phyloP scores from a whole-genome alignment of 768 basidiomycete species.

The Mycena maculata region DNA sequence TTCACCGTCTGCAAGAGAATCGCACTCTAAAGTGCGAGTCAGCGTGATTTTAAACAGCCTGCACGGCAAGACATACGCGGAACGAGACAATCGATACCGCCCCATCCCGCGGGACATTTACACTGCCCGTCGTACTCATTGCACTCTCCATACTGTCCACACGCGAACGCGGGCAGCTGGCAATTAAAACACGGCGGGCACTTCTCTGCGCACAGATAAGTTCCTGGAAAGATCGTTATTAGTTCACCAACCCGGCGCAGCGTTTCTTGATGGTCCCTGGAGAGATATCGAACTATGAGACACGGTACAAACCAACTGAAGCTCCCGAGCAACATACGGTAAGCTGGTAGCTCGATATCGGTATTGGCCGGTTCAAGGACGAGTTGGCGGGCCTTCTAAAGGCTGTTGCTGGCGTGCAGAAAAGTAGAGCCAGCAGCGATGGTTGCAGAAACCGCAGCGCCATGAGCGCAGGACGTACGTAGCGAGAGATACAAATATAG shows the following conservation, averaged over 20 bases:
- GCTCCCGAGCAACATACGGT: conserved; percentile 13
- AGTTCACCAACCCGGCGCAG: conserved; percentile 24
- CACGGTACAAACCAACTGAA: background rate
- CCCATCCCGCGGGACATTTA: conserved; percentile 97
- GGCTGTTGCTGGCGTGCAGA: conserved; percentile 16
- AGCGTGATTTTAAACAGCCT: background rate
- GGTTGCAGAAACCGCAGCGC: conserved; percentile 21
- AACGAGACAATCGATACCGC: conserved; percentile 92
- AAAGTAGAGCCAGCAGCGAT: conserved; percentile 23
- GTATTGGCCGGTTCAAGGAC: conserved; percentile 20
- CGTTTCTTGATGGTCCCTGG: conserved; percentile 22
- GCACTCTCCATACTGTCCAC: conserved; percentile 93
- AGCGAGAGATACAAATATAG: background rate
- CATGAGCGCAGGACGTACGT: conserved; percentile 27
- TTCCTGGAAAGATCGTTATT: background rate
- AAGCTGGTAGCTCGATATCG: conserved; percentile 33
- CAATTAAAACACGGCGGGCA: conserved; percentile 98
- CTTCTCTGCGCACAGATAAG: conserved; percentile 51
- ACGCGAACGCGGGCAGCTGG: conserved; percentile 88
- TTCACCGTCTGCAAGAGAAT: conserved; percentile 91
- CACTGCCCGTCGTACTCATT: conserved; percentile 95
- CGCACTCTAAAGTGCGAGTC: conserved; percentile 75
- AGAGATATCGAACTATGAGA: background rate
- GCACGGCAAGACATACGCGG: conserved; percentile 74
- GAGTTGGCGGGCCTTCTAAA: conserved; percentile 19